Conservation (phyloP, 2,329 filamentous ascomycete species). For the Alternaria postmessia region DNA sequence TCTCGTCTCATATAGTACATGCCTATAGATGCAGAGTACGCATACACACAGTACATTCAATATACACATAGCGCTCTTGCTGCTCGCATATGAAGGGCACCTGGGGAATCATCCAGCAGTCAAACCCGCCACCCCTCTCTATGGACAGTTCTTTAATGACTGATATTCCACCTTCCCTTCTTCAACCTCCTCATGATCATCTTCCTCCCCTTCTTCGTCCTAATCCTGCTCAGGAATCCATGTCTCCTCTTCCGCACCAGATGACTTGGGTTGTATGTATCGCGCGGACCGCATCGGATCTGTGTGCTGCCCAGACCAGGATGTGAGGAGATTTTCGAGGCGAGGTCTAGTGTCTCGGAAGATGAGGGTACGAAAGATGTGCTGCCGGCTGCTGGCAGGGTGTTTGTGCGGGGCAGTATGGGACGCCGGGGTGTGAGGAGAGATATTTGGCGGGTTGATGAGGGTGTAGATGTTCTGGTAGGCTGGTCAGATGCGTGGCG, state of each 20-base stretch:
- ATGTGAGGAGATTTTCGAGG: slow-evolving; percentile 47
- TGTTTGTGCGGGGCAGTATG: slow-evolving; percentile 30
- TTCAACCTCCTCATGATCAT: slow-evolving; percentile 62
- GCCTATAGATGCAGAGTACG: slow-evolving; percentile 1
- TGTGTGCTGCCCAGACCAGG: slow-evolving; percentile 50
- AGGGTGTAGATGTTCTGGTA: slow-evolving; percentile 15
- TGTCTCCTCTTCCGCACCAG: slow-evolving; percentile 68
- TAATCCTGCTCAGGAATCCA: slow-evolving; percentile 65
- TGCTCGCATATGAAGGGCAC: neutral
- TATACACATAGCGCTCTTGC: slow-evolving; percentile 12
- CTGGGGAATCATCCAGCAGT: neutral
- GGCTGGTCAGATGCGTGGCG: neutral
- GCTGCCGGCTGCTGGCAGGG: slow-evolving; percentile 27
- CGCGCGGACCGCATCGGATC: slow-evolving; percentile 58
- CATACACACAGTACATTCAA: slow-evolving; percentile 19
- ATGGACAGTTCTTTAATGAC: slow-evolving; percentile 29
- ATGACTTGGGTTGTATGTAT: slow-evolving; percentile 68
- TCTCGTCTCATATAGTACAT: neutral
- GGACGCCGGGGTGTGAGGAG: slow-evolving; percentile 40
- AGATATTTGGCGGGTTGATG: slow-evolving; percentile 35
- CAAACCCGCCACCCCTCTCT: neutral
- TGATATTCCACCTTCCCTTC: slow-evolving; percentile 59
- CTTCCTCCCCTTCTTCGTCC: slow-evolving; percentile 62
- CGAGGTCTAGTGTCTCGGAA: slow-evolving; percentile 43
- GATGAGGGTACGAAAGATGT: slow-evolving; percentile 16